Evolutionary conservation across 768 basidiomycete genomes (phyloP), one percentile per base, ranked within the genome.

Genomic region (Rhodotorula toruloides): DNA sequence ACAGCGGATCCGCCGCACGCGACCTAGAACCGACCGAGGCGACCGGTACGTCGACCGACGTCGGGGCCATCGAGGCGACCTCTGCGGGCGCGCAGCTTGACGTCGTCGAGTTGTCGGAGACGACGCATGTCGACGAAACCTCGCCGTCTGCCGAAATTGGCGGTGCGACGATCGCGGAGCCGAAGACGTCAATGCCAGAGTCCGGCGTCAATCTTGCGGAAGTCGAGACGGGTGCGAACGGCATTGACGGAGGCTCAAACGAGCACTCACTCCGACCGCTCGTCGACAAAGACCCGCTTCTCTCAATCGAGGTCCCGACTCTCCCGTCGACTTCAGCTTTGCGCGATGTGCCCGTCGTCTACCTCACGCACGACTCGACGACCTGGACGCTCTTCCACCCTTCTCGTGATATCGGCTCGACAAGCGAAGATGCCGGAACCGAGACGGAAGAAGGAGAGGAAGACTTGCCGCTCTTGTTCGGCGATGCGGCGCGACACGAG

Each of bases 331-430:
- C 25, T 0, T 22, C 54, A 2, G 25, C 54, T 29, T 37, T 48
- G 8, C 36, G 47, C n/a, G 50, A 42, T 21, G 61, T 58, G 21
- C 67, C 67, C 4, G 22, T 52, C 44, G 52, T 67, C 21, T 60
- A 67, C 47, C 52, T 67, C 34, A 29, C 46, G 11, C 40, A 63
- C 39, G 39, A 56, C 31, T 53, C 39, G 46, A 44, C 58, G 27
- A 61, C 65, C 19, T 67, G 61, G 55, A 32, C 27, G 7, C 54
- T 71, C 29, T 71, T 71, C 56, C 58, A 50, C 31, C 14, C 31
- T 31, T 4, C 37, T 12, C 31, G 14, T 29, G 34, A 57, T 25
- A 3, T 13, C 36, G 4, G 21, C 25, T 19, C 29, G 2, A 12
- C 25, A n/a, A 55, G 46, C 11, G 54, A 11, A 3, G 52, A 43